Conservation (phyloP, 2,329 filamentous ascomycete species). For the Allantophomopsis lycopodina region DNA sequence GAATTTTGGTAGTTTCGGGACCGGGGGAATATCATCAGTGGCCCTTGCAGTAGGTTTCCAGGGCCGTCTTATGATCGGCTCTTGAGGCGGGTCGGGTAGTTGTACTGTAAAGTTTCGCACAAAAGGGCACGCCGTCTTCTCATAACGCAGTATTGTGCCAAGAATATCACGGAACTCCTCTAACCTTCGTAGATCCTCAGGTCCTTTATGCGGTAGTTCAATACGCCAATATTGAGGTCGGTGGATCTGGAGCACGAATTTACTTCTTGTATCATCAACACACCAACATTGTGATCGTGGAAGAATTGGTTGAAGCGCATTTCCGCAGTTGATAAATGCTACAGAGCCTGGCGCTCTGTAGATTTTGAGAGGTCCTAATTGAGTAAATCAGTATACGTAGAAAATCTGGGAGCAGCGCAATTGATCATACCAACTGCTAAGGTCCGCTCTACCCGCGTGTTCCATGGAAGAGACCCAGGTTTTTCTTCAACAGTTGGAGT, state of each 20-base stretch:
- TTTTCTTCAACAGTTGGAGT: constrained; percentile 27
- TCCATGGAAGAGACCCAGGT: constrained; percentile 57
- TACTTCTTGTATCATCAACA: constrained; percentile 65
- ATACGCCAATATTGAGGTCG: constrained; percentile 83
- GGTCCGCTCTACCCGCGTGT: constrained; percentile 64
- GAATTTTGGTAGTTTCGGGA: neutral
- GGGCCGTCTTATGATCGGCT: constrained; percentile 51
- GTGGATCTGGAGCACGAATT: constrained; percentile 77
- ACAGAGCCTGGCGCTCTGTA: constrained; percentile 79
- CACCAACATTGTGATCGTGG: constrained; percentile 91
- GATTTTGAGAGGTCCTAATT: constrained; percentile 58
- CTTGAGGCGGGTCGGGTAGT: constrained; percentile 53
- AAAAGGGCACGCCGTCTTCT: constrained; percentile 82
- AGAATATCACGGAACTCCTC: constrained; percentile 57
- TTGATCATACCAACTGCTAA: constrained; percentile 57
- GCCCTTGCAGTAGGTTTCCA: constrained; percentile 49
- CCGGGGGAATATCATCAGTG: neutral
- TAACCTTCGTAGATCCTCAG: constrained; percentile 50
- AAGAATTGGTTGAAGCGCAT: constrained; percentile 72
- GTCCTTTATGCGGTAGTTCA: constrained; percentile 56
- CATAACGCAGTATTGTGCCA: constrained; percentile 64
- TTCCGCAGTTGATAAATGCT: constrained; percentile 76
- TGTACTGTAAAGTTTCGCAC: constrained; percentile 61
- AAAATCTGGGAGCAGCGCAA: neutral
- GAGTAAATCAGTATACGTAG: neutral